Evolutionary conservation across 2,329 filamentous ascomycete genomes (phyloP).

Genomic region (Colletotrichum kahawae): DNA sequence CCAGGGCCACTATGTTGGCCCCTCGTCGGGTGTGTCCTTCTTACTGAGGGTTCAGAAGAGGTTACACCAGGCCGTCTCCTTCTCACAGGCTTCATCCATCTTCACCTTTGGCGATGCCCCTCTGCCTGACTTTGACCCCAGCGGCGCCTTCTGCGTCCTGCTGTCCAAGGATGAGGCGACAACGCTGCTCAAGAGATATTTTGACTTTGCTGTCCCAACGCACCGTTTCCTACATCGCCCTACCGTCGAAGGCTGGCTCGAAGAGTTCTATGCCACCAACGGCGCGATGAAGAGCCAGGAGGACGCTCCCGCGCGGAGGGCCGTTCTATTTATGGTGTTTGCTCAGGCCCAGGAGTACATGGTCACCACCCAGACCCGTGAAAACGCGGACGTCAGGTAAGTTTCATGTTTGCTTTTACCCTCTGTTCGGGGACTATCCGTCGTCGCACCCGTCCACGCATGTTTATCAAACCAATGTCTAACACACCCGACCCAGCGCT

Average conservation of each 20-base stretch:
- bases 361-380: background rate
- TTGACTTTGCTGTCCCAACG: conserved; percentile 62
- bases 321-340: conserved; percentile 54
- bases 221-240: conserved; percentile 60
- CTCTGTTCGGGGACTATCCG: background rate
- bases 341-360: conserved; percentile 53
- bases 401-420: background rate
- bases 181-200: conserved; percentile 53
- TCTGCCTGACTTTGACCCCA: conserved; percentile 42
- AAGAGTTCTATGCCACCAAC: conserved; percentile 43
- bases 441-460: background rate
- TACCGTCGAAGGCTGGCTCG: conserved; percentile 53
- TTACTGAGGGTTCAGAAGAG: conserved; percentile 35
- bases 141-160: conserved; percentile 40
- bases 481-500: conserved; percentile 24
- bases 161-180: conserved; percentile 40
- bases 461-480: background rate
- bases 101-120: conserved; percentile 58
- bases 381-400: conserved; percentile 17
- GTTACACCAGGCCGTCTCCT: conserved; percentile 24
- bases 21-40: conserved; percentile 35
- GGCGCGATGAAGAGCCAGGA: conserved; percentile 30
- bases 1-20: conserved; percentile 37
- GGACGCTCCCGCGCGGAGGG: conserved; percentile 35
- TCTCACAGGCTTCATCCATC: conserved; percentile 44